A percentile compares a stretch with the other conserved stretches of the same genome.
Evolutionary conservation across 305 asterid species (phyloP).

Genomic region (Fraxinus angustifolia): DNA sequence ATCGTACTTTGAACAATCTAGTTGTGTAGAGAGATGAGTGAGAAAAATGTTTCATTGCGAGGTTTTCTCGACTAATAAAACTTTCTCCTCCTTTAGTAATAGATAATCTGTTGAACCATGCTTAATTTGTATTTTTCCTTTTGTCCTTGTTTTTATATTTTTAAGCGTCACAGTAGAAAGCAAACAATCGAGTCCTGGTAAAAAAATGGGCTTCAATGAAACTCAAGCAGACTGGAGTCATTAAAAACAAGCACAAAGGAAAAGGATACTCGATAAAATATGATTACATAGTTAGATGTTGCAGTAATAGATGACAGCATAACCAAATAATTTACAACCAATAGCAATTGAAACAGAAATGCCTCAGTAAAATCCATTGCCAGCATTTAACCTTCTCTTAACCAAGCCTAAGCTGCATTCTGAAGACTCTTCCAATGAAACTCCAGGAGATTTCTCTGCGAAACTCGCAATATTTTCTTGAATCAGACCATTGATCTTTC

Average conservation of each 20-base stretch:
- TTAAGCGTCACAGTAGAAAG: too few relatives aligned
- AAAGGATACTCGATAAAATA: neutral
- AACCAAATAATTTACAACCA: constrained; percentile 14
- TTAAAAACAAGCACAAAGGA: neutral
- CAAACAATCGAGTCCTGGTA: too few relatives aligned
- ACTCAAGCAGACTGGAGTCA: neutral
- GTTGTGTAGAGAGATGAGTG: too few relatives aligned
- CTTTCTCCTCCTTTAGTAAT: too few relatives aligned
- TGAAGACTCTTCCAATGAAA: constrained; percentile 17
- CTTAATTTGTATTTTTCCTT: too few relatives aligned
- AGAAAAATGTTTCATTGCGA: too few relatives aligned
- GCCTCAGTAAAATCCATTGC: neutral
- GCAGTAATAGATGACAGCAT: neutral
- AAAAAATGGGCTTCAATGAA: neutral
- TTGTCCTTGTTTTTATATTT: too few relatives aligned
- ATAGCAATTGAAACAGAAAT: neutral
- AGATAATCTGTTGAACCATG: too few relatives aligned
- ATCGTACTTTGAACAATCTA: too few relatives aligned
- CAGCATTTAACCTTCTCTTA: constrained; percentile 35
- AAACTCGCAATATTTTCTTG: constrained; percentile 42
- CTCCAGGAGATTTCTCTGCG: constrained; percentile 28
- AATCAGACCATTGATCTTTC: constrained; percentile 51
- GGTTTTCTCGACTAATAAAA: too few relatives aligned
- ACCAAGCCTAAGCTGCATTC: constrained; percentile 35
- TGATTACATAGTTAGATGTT: neutral